Base-by-base conservation (phyloP, 202 grass and related monocot species). In the Zoysia matrella region DNA sequence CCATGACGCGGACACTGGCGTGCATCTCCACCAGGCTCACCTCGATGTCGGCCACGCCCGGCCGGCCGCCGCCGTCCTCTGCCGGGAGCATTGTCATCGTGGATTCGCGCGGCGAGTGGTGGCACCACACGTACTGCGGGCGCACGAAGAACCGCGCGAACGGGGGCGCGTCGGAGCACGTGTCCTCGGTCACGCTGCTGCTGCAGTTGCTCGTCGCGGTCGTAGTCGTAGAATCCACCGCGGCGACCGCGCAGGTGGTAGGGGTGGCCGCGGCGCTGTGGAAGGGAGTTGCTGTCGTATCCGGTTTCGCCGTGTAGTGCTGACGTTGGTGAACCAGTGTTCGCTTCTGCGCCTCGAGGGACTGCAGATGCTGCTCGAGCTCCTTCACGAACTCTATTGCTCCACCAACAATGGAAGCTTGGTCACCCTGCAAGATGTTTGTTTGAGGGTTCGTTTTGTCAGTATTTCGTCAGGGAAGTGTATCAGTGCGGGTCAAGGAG, bases 371-470 rank as follows among this genome's bases (percentile, higher is more conserved):
- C 83, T 98, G 95, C 89, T 98, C 95, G 4, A 98, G 89, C 83
- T 95, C 90, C 90, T 95, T 98, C 11, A 98, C 91, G 84, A 93
- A 98, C 58, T 98, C 95, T 62, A 98, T 95, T 4, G 95, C 95
- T 0, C 92, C 95, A 43, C 95, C 95, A 1, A 98, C 95, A 52
- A 95, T 90, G 48, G 95, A 98, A n/a, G 95, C 92, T 73, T 98
- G 95, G 88, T 98, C 95, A 44, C 96, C 96, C 96, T 98, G 72
- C 74, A 45, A 43, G 69, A 49, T 78, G 52, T 47, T 16, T 7
- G 22, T 30, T 30, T 36, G 63, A 50, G 50, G 60, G 49, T 73
- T 77, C 48, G 43, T 43, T 74, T 9, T 86, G 79, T 74, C 74
- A 65, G 74, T 65, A 43, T n/a, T 60, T 43, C 64, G 60, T 7